phyloP scores from a whole-genome alignment of 768 basidiomycete genomes.

The Ramaria sp. region DNA sequence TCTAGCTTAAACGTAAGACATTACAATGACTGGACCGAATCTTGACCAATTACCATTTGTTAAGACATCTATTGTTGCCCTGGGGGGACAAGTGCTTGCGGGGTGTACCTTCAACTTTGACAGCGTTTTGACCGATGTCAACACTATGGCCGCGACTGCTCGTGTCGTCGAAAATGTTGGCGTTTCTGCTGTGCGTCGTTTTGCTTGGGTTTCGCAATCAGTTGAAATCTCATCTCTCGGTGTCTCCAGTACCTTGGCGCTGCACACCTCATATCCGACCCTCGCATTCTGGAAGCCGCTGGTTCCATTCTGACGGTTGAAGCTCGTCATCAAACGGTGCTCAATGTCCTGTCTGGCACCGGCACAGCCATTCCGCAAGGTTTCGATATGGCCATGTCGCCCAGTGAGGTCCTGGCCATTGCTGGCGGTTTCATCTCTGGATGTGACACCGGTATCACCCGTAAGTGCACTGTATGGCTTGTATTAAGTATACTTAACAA shows the following conservation, averaged over 20 bases:
- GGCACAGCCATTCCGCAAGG: slow-evolving; percentile 52
- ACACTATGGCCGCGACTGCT: slow-evolving; percentile 59
- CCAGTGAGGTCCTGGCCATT: slow-evolving; percentile 60
- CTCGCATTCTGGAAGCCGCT: slow-evolving; percentile 51
- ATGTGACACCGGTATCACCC: slow-evolving; percentile 49
- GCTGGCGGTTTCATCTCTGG: slow-evolving; percentile 59
- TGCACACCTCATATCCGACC: slow-evolving; percentile 50
- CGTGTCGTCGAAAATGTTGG: slow-evolving; percentile 71
- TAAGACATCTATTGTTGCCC: slow-evolving; percentile 38
- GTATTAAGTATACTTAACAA: not conserved
- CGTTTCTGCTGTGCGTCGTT: slow-evolving; percentile 36
- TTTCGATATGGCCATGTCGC: slow-evolving; percentile 66
- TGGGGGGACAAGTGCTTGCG: slow-evolving; percentile 44
- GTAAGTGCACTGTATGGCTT: slow-evolving; percentile 22
- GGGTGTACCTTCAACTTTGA: slow-evolving; percentile 63
- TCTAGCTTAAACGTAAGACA: not conserved
- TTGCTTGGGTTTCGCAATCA: not conserved
- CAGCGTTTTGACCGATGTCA: slow-evolving; percentile 48
- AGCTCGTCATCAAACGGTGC: slow-evolving; percentile 71
- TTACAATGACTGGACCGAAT: not conserved
- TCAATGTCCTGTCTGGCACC: slow-evolving; percentile 54
- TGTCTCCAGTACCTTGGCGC: slow-evolving; percentile 50
- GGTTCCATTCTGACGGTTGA: slow-evolving; percentile 70
- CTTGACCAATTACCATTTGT: not conserved
- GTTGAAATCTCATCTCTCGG: not conserved